Evolutionary conservation across 2,329 filamentous ascomycete species (phyloP).

Genomic region (Cytospora piceicola): DNA sequence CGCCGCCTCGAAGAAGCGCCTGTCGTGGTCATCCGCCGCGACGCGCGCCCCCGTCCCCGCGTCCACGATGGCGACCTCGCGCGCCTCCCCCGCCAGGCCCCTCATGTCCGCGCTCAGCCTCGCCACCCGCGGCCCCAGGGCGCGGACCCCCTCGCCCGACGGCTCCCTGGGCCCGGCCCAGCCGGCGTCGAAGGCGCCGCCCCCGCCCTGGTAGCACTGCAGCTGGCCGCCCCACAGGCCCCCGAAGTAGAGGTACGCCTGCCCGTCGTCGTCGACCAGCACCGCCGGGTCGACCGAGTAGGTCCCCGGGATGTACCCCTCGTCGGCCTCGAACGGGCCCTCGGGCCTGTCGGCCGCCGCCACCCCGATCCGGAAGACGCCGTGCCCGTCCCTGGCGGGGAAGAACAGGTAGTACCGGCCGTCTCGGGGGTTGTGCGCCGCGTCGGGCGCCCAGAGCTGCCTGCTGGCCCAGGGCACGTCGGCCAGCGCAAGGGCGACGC

Average conservation of each 20-base stretch:
- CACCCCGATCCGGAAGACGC: conserved; percentile 75
- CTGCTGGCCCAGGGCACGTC: conserved; percentile 78
- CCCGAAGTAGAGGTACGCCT: conserved; percentile 74
- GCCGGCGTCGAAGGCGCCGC: conserved; percentile 56
- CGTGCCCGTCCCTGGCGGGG: conserved; percentile 71
- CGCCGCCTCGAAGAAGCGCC: conserved; percentile 79
- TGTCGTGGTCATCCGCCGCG: conserved; percentile 69
- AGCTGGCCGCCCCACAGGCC: conserved; percentile 82
- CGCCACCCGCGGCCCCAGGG: conserved; percentile 70
- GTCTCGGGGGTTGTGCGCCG: conserved; percentile 60
- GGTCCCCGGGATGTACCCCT: conserved; percentile 66
- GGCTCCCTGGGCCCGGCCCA: conserved; percentile 65
- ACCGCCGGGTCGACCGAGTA: conserved; percentile 78
- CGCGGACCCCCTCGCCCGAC: conserved; percentile 55
- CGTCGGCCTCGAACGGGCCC: conserved; percentile 71
- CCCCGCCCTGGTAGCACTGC: conserved; percentile 69
- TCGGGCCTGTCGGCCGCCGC: conserved; percentile 66
- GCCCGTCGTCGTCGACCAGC: conserved; percentile 70
- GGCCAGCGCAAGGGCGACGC: conserved; percentile 65
- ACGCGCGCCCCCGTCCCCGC: conserved; percentile 63
- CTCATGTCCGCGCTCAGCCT: conserved; percentile 68
- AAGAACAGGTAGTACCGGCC: conserved; percentile 78
- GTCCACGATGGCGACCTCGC: conserved; percentile 67
- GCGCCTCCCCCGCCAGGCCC: conserved; percentile 57
- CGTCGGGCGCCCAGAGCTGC: conserved; percentile 82